Evolutionary conservation across 1,284 basidiomycete species (phyloP).

Genomic region (Psilocybe mexicana): DNA sequence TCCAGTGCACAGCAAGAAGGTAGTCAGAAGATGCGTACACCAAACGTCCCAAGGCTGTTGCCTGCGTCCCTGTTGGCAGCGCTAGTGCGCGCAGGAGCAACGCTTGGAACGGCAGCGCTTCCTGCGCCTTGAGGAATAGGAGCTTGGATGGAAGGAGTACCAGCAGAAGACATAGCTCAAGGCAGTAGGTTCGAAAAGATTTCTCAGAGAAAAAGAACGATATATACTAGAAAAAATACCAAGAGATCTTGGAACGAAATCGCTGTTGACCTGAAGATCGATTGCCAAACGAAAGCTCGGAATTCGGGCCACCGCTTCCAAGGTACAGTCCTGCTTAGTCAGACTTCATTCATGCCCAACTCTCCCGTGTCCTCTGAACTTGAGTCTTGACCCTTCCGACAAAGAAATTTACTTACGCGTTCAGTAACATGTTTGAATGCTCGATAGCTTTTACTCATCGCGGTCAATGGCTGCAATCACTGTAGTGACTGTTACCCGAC

Average conservation of each 20-base stretch:
- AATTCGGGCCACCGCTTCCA: background rate
- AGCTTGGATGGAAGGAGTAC: slow-evolving; percentile 32
- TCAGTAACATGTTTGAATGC: no score
- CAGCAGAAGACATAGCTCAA: slow-evolving; percentile 18
- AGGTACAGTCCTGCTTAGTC: background rate
- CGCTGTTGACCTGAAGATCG: background rate
- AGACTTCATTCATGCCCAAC: background rate
- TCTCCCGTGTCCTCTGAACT: no score
- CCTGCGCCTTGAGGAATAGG: slow-evolving; percentile 38
- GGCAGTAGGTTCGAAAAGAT: background rate
- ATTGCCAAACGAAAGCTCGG: background rate
- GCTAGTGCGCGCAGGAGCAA: slow-evolving; percentile 57
- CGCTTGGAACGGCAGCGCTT: slow-evolving; percentile 34
- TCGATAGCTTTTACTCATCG: no score
- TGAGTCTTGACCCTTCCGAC: no score
- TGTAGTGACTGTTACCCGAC: no score
- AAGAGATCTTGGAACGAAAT: slow-evolving; percentile 2
- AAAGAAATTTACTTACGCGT: no score
- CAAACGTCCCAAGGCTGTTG: slow-evolving; percentile 81
- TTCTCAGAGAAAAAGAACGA: background rate
- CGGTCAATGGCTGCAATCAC: no score
- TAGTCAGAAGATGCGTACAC: slow-evolving; percentile 45
- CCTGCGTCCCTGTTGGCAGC: slow-evolving; percentile 53
- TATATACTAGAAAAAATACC: background rate
- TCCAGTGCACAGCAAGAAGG: slow-evolving; percentile 8